These are phyloP conservation scores for Cyclostephanos invisitatus DNA, from an alignment of 108 stramenopile genomes.

Conservation along the genomic window DNA sequence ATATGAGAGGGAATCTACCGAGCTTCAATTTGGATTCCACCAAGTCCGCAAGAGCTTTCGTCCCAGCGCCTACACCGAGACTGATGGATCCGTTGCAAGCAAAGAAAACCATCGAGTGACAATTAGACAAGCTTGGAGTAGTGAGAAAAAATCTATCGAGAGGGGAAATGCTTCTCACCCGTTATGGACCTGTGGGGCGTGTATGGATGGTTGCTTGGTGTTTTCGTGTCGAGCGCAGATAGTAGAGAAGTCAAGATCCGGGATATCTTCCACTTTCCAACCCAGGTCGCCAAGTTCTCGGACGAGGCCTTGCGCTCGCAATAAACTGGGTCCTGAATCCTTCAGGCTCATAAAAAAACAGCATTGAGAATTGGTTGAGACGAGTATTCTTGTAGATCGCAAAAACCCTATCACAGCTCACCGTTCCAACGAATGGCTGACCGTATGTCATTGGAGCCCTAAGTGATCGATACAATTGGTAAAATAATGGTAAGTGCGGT, in stretches of 20 bases:
- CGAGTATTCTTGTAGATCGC: neutral
- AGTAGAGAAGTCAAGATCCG: slow-evolving; percentile 72
- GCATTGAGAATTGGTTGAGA: neutral
- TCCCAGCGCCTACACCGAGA: slow-evolving; percentile 57
- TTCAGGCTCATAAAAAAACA: slow-evolving; percentile 16
- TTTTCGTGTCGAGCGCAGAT: slow-evolving; percentile 32
- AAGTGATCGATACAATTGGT: slow-evolving; percentile 12
- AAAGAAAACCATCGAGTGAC: neutral
- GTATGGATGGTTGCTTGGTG: neutral
- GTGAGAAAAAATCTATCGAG: neutral
- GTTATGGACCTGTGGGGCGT: slow-evolving; percentile 72
- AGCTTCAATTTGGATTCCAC: slow-evolving; percentile 62
- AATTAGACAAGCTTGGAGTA: neutral
- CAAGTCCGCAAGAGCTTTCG: slow-evolving; percentile 50
- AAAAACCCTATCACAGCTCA: slow-evolving; percentile 26
- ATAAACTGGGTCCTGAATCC: slow-evolving; percentile 75
- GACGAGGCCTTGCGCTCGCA: slow-evolving; percentile 72
- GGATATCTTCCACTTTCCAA: slow-evolving; percentile 84
- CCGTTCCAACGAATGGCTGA: slow-evolving; percentile 87
- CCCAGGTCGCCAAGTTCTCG: slow-evolving; percentile 72
- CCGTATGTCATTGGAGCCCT: slow-evolving; percentile 92
- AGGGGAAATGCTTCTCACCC: neutral
- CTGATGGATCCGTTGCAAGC: neutral
- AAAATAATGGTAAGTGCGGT: neutral
- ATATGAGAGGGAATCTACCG: slow-evolving; percentile 84